A percentile compares a stretch with the other conserved stretches of the same genome.
These are phyloP conservation scores for Phyllosticta paracitricarpa DNA, from an alignment of 2,329 filamentous ascomycete genomes.

Conservation along the genomic window DNA sequence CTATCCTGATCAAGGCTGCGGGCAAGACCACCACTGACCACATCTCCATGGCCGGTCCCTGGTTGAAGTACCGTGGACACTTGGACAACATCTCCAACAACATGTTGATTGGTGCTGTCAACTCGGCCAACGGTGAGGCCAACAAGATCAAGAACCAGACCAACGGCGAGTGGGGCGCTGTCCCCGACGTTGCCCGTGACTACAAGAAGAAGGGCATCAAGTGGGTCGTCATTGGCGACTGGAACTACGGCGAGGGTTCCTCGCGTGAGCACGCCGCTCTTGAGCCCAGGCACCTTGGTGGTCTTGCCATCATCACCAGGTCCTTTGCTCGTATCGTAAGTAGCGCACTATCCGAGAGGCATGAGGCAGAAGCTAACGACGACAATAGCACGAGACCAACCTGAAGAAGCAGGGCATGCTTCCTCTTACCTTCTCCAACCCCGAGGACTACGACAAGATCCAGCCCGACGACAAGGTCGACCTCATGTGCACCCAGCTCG, in stretches of 20 bases:
- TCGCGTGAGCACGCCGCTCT: slow-evolving; percentile 98
- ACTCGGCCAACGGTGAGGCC: slow-evolving; percentile 88
- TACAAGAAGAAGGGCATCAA: slow-evolving; percentile 95
- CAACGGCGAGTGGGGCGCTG: slow-evolving; percentile 73
- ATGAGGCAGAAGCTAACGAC: slow-evolving; percentile 8
- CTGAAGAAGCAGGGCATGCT: slow-evolving; percentile 99
- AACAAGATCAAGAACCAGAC: slow-evolving; percentile 95
- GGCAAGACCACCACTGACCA: slow-evolving; percentile 97
- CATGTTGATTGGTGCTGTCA: slow-evolving; percentile 97
- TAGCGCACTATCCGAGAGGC: slow-evolving; percentile 11
- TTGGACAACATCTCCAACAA: slow-evolving; percentile 99
- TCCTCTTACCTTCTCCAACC: slow-evolving; percentile 87
- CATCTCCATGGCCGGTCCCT: slow-evolving; percentile 94
- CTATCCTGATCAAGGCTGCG: slow-evolving; percentile 91
- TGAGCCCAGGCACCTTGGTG: slow-evolving; percentile 93
- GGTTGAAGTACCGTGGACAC: slow-evolving; percentile 98
- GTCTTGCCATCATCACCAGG: slow-evolving; percentile 90
- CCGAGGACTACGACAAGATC: slow-evolving; percentile 97
- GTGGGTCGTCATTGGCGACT: slow-evolving; percentile 98
- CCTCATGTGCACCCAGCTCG: slow-evolving; percentile 78
- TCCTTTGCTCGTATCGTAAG: slow-evolving; percentile 85
- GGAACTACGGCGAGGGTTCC: slow-evolving; percentile 98
- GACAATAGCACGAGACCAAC: slow-evolving; percentile 81
- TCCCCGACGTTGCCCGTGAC: slow-evolving; percentile 89
- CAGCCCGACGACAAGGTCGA: slow-evolving; percentile 87